Evolutionary conservation across 345 rosid genomes (phyloP).

Genomic region (Linum tenue): DNA sequence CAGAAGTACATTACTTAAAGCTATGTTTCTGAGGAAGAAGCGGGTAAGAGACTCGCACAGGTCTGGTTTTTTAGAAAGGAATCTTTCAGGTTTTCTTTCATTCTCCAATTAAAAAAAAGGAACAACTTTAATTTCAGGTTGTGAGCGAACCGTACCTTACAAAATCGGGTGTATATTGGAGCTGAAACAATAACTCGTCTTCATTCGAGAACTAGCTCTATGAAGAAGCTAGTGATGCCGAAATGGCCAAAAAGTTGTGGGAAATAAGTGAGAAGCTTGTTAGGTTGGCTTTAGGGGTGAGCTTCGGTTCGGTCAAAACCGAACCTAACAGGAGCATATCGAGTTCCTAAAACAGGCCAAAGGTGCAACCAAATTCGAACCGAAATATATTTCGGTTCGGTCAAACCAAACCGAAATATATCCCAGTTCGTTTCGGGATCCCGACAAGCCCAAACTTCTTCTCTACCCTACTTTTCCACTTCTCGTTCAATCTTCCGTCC

Average conservation of each 20-base stretch:
- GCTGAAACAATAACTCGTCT: slow-evolving; percentile 92
- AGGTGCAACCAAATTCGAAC: too few relatives aligned
- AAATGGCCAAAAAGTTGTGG: slow-evolving; percentile 92
- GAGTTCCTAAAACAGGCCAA: too few relatives aligned
- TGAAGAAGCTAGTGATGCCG: slow-evolving; percentile 75
- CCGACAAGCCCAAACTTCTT: too few relatives aligned
- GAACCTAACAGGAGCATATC: too few relatives aligned
- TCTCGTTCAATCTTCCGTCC: too few relatives aligned
- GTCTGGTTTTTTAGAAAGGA: slow-evolving; percentile 8
- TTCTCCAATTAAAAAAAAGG: not conserved
- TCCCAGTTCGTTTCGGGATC: too few relatives aligned
- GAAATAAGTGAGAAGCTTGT: slow-evolving; percentile 97
- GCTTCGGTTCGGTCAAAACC: too few relatives aligned
- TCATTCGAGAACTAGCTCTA: slow-evolving; percentile 93
- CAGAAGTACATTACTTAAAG: slow-evolving; percentile 23
- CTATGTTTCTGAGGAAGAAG: slow-evolving; percentile 20
- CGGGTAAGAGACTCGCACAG: slow-evolving; percentile 23
- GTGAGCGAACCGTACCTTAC: slow-evolving; percentile 78
- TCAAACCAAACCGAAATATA: too few relatives aligned
- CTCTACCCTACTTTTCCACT: too few relatives aligned
- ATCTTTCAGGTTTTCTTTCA: not conserved
- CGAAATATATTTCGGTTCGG: too few relatives aligned
- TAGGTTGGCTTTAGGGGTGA: slow-evolving; percentile 22
- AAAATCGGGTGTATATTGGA: slow-evolving; percentile 94
- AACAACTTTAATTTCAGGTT: slow-evolving; percentile 38